A percentile compares a stretch with the other conserved stretches of the same genome.
Conservation (phyloP, 1,284 basidiomycete genomes). For the Anthracocystis walkeri region DNA sequence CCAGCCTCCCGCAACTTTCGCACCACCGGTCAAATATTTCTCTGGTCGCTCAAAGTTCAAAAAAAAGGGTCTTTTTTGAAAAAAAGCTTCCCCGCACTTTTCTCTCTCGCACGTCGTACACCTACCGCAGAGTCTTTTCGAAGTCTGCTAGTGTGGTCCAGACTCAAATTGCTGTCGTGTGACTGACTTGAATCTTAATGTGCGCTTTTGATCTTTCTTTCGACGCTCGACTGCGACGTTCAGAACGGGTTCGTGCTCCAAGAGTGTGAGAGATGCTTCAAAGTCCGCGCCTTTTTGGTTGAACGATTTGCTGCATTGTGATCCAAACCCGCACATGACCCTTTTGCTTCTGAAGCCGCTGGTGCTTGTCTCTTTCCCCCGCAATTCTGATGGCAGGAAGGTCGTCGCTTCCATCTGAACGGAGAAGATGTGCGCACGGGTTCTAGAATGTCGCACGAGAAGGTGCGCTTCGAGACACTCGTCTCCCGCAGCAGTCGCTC, state of each 20-base stretch:
- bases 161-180: not conserved
- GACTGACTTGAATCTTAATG: not conserved
- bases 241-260: not conserved
- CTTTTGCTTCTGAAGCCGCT: not conserved
- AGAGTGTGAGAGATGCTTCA: not conserved
- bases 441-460: constrained; percentile 1
- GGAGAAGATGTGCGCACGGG: no score
- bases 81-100: not conserved
- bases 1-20: constrained; percentile 7
- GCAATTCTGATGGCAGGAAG: not conserved
- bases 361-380: not conserved
- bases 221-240: not conserved
- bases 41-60: no score
- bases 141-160: constrained; percentile 1
- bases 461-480: no score
- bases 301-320: no score
- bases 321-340: constrained; percentile 7
- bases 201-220: not conserved
- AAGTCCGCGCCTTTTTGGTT: not conserved
- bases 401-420: not conserved
- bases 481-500: no score
- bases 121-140: not conserved
- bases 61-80: not conserved
- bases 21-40: not conserved
- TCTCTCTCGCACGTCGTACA: no score